phyloP scores from a whole-genome alignment of 208 protist genomes.

The Lotmaria passim region DNA sequence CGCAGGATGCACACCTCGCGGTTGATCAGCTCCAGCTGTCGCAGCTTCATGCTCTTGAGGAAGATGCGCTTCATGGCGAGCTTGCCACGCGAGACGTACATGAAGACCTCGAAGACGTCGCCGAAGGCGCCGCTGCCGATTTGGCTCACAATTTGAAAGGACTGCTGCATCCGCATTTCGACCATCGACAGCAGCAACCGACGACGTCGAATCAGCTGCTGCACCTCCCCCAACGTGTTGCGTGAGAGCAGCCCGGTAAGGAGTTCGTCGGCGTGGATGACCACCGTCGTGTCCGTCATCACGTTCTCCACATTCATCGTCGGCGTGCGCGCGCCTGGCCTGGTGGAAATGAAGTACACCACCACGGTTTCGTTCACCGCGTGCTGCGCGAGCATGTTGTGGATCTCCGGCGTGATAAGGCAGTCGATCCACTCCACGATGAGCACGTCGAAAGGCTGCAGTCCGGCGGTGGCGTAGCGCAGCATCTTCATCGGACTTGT shows the following conservation, averaged over 20 bases:
- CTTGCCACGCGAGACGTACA: slow-evolving; percentile 67
- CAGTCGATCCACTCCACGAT: slow-evolving; percentile 65
- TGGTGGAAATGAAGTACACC: slow-evolving; percentile 50
- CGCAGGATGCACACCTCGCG: slow-evolving; percentile 82
- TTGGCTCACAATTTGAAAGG: slow-evolving; percentile 64
- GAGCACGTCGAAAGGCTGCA: slow-evolving; percentile 64
- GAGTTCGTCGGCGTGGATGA: slow-evolving; percentile 34
- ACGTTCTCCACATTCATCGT: slow-evolving; percentile 37
- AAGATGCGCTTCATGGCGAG: slow-evolving; percentile 87
- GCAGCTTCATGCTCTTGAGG: slow-evolving; percentile 57
- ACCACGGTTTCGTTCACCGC: slow-evolving; percentile 48
- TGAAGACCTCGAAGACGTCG: slow-evolving; percentile 78
- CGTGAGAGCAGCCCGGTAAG: slow-evolving; percentile 29
- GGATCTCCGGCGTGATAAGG: slow-evolving; percentile 54
- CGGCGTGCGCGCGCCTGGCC: slow-evolving; percentile 29
- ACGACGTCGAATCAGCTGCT: slow-evolving; percentile 47
- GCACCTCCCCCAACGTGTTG: slow-evolving; percentile 46
- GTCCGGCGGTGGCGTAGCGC: slow-evolving; percentile 49
- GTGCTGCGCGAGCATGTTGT: slow-evolving; percentile 37
- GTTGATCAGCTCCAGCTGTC: slow-evolving; percentile 65
- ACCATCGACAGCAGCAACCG: slow-evolving; percentile 61
- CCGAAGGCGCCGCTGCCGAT: slow-evolving; percentile 79
- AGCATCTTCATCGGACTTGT: slow-evolving; percentile 50
- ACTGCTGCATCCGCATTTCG: slow-evolving; percentile 44
- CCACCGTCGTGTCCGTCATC: slow-evolving; percentile 32